Percentiles rank a stretch among this genome's conserved stretches.
phyloP scores from a whole-genome alignment of 306 rosid species.

The Ammopiptanthus mongolicus region DNA sequence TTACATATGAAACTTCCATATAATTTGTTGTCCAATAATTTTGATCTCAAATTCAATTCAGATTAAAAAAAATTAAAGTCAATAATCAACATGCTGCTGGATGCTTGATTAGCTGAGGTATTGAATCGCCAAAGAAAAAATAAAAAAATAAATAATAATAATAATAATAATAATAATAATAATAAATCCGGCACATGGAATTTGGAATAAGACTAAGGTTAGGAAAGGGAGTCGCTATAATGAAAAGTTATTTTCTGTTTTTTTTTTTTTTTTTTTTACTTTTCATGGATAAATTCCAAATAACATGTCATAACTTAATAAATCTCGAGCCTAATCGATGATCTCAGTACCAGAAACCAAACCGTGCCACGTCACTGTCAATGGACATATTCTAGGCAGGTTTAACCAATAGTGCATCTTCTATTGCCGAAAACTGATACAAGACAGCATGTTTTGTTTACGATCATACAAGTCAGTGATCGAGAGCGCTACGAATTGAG shows the following conservation, averaged over 20 bases:
- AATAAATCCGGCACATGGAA: background rate
- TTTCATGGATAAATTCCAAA: constrained; percentile 9
- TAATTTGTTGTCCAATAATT: background rate
- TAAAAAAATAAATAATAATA: background rate
- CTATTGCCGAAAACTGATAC: constrained; percentile 11
- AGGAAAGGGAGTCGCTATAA: constrained; percentile 7
- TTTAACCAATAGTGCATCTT: background rate
- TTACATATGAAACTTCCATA: background rate
- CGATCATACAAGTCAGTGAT: constrained; percentile 38
- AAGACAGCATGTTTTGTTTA: constrained; percentile 18
- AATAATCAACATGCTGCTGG: background rate
- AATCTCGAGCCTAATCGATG: constrained; percentile 24
- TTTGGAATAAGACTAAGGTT: constrained; percentile 1
- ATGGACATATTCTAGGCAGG: constrained; percentile 5
- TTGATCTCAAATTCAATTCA: background rate
- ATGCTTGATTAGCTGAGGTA: background rate
- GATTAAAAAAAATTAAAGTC: background rate
- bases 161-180: too few species aligned
- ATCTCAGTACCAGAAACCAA: background rate
- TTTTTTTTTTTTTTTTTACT: background rate
- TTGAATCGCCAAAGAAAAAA: background rate
- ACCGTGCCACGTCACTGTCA: background rate
- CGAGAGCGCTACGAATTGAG: constrained; percentile 56
- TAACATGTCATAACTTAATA: constrained; percentile 15
- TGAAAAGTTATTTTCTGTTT: background rate